phyloP scores from a whole-genome alignment of 2,329 filamentous ascomycete genomes.

The Fusarium vanettenii region DNA sequence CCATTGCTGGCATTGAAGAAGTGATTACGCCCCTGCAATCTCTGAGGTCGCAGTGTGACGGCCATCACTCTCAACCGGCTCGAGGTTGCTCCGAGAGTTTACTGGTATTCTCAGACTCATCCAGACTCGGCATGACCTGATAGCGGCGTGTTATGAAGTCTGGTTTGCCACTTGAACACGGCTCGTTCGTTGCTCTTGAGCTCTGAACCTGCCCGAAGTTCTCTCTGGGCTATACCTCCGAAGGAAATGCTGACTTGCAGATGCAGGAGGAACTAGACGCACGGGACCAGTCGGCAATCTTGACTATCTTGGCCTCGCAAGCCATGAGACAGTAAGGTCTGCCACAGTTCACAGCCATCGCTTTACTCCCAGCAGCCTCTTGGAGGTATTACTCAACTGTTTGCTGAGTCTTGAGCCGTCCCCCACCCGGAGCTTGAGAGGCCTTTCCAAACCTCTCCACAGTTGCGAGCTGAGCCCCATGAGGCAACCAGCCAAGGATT shows the following conservation, averaged over 20 bases:
- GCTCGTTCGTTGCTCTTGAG: not conserved
- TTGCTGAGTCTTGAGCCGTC: not conserved
- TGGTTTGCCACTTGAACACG: constrained; percentile 2
- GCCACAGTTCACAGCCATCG: not conserved
- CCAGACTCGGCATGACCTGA: constrained; percentile 16
- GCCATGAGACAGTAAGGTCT: not conserved
- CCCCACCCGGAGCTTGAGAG: not conserved
- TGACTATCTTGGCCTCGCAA: not conserved
- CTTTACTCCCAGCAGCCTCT: not conserved
- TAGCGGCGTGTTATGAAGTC: not conserved
- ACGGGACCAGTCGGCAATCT: not conserved
- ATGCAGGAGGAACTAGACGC: not conserved
- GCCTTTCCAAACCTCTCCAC: not conserved
- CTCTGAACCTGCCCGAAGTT: not conserved
- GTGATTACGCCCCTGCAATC: constrained; percentile 3
- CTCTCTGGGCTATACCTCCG: not conserved
- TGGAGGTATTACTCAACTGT: not conserved
- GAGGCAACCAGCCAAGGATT: constrained; percentile 23
- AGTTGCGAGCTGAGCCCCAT: constrained; percentile 23
- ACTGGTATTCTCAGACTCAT: not conserved
- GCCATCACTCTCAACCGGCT: constrained; percentile 12
- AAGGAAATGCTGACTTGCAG: not conserved
- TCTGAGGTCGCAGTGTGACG: constrained; percentile 16
- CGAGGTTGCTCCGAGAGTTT: not conserved
- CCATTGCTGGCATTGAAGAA: not conserved